Conservation (phyloP, 768 basidiomycete genomes). For the Xerocomus brunneocitrinus region DNA sequence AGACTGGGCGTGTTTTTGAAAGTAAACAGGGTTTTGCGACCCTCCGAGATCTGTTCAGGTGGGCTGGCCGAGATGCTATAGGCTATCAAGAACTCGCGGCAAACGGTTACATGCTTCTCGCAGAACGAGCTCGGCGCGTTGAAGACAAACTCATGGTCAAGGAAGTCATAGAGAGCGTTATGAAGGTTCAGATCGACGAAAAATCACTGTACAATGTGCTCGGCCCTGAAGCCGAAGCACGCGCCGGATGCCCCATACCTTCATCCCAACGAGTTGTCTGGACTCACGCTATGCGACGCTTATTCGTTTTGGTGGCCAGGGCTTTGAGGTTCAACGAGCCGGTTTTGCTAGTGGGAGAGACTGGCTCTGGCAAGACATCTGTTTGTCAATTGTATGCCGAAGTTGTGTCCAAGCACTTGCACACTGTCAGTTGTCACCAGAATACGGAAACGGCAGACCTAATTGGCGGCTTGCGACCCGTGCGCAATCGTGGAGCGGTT, state of each 20-base stretch:
- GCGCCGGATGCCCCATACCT: constrained; percentile 53
- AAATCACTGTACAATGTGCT: constrained; percentile 58
- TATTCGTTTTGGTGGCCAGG: constrained; percentile 80
- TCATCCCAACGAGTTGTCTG: constrained; percentile 62
- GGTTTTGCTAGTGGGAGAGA: constrained; percentile 92
- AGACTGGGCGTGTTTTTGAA: constrained; percentile 96
- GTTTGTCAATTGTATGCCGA: constrained; percentile 88
- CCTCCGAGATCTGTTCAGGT: constrained; percentile 93
- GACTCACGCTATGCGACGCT: constrained; percentile 89
- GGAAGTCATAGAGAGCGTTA: constrained; percentile 83
- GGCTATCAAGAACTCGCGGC: constrained; percentile 91
- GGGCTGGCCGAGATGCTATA: constrained; percentile 88
- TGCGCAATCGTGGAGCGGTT: constrained; percentile 64
- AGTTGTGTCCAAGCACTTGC: constrained; percentile 52
- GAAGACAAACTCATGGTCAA: constrained; percentile 91
- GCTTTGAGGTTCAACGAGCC: constrained; percentile 91
- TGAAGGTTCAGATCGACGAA: constrained; percentile 85
- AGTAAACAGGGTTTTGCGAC: constrained; percentile 97
- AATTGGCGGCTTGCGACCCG: constrained; percentile 87
- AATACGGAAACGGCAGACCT: constrained; percentile 98
- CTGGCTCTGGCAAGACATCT: constrained; percentile 96
- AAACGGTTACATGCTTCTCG: constrained; percentile 96
- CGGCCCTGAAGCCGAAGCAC: constrained; percentile 39
- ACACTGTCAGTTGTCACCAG: constrained; percentile 90
- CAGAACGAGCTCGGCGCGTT: constrained; percentile 76